Percentiles rank a stretch among this genome's conserved stretches.
These are phyloP conservation scores for Pythium scleroteichum DNA, from an alignment of 352 stramenopile genomes.

Conservation along the genomic window DNA sequence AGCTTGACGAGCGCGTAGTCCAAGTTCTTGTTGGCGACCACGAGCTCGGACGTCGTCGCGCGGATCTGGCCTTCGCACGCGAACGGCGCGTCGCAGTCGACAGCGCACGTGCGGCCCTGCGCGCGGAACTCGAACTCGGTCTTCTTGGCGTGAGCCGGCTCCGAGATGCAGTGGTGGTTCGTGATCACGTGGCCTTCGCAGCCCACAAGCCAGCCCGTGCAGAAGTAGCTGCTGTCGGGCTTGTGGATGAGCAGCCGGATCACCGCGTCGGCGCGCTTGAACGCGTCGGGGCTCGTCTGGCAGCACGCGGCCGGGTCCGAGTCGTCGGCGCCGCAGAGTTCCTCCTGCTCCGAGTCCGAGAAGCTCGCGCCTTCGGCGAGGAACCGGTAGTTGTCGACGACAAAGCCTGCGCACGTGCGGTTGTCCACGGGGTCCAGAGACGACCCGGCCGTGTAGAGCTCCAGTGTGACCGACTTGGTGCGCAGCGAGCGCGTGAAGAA, in stretches of 20 bases:
- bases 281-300: conserved; percentile 18
- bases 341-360: conserved; percentile 27
- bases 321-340: conserved; percentile 63
- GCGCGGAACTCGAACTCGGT: conserved; percentile 74
- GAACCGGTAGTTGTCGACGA: conserved; percentile 55
- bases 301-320: conserved; percentile 58
- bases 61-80: conserved; percentile 40
- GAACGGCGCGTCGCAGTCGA: conserved; percentile 33
- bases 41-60: conserved; percentile 33
- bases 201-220: conserved; percentile 75
- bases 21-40: conserved; percentile 36
- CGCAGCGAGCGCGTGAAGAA: conserved; percentile 48
- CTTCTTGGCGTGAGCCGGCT: conserved; percentile 43
- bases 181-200: conserved; percentile 76
- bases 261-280: conserved; percentile 40
- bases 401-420: conserved; percentile 47
- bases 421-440: conserved; percentile 23
- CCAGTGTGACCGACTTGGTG: conserved; percentile 42
- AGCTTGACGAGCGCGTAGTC: conserved; percentile 77
- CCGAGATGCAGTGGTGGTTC: conserved; percentile 80
- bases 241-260: conserved; percentile 71
- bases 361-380: conserved; percentile 19
- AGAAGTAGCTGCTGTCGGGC: conserved; percentile 50
- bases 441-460: conserved; percentile 42
- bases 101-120: conserved; percentile 36